Evolutionary conservation across 1,284 basidiomycete species (phyloP), one percentile per base, ranked within the genome.

Genomic region (Puccinia coronata): DNA sequence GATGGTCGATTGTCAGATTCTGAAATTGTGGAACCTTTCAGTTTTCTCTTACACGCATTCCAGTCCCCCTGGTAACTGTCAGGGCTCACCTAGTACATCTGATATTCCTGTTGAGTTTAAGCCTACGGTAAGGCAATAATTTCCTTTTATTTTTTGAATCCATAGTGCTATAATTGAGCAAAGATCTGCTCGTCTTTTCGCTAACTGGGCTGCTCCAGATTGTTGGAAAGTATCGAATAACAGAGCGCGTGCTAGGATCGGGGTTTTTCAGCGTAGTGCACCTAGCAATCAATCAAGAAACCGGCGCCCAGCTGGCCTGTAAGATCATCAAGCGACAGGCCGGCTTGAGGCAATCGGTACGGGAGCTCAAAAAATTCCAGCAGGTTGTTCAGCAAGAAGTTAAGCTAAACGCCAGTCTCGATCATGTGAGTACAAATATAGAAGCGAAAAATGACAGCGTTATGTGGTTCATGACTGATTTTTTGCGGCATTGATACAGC

Each of bases 181-280:
- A 65, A 65, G n/a, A 36, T 74, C 23, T 20, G 5, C 12, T 73
- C 3, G 28, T 57, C 31, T 18, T 43, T 41, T 57, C 11, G 23
- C n/a, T 6, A 39, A 49, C 39, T 63, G 11, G n/a, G 31, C 36
- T 63, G 2, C 23, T 39, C 2, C 53, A 80, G 70, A 72, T 36
- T 12, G 57, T 80, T 36, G 78, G 69, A 47, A 69, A 69, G 31
- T 80, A 80, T 72, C 51, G 14, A 3, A 61, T 80, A 36, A 80
- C 78, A 4, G 70, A 80, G 28, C 51, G 78, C 11, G 69, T 80
- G 25, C 47, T 80, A 23, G 78, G 78, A 18, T 80, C 78, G 28
- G 78, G 78, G 20, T 80, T 80, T 70, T 80, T 80, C 43, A 80
- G 78, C 55, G 59, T 80, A 3, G 78, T 80, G 14, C 78, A 80